Conservation (phyloP, 2,329 filamentous ascomycete species). For the Cyphellophora europaea region DNA sequence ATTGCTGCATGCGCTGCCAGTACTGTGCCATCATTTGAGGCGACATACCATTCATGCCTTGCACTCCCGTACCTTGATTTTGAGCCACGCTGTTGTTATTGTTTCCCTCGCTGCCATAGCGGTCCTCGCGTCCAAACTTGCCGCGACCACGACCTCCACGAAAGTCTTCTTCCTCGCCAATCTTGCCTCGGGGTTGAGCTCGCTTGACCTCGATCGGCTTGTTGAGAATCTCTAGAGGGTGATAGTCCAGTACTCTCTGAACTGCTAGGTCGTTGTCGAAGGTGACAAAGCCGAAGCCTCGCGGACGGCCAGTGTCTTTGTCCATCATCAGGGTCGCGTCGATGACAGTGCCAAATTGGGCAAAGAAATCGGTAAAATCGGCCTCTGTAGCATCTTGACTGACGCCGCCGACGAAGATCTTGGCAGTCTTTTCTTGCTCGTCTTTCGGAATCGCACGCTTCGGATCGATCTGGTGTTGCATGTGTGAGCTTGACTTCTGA, state of each 20-base stretch:
- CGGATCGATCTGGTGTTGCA: slow-evolving; percentile 69
- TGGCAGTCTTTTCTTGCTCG: slow-evolving; percentile 95
- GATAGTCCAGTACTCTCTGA: slow-evolving; percentile 71
- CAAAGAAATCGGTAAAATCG: slow-evolving; percentile 95
- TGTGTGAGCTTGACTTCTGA: slow-evolving; percentile 2
- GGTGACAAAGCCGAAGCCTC: slow-evolving; percentile 95
- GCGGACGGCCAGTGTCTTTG: slow-evolving; percentile 93
- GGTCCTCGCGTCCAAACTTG: slow-evolving; percentile 28
- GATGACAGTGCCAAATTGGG: slow-evolving; percentile 88
- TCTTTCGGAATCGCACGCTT: slow-evolving; percentile 95
- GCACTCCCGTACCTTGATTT: slow-evolving; percentile 18
- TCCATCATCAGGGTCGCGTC: slow-evolving; percentile 99
- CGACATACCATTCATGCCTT: slow-evolving; percentile 58
- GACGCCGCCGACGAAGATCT: slow-evolving; percentile 97
- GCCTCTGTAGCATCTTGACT: slow-evolving; percentile 94
- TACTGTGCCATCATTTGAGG: slow-evolving; percentile 98
- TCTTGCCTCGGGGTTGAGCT: slow-evolving; percentile 87
- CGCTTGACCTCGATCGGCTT: slow-evolving; percentile 99
- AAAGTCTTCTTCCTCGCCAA: slow-evolving; percentile 75
- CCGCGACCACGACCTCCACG: slow-evolving; percentile 36
- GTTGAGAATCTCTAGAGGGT: slow-evolving; percentile 78
- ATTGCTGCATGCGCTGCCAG: slow-evolving; percentile 97
- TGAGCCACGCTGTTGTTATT: slow-evolving; percentile 37
- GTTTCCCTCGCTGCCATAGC: slow-evolving; percentile 27
- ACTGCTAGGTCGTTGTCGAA: slow-evolving; percentile 95